Evolutionary conservation across 257 asterid species (phyloP).

Genomic region (Solanum phureja): DNA sequence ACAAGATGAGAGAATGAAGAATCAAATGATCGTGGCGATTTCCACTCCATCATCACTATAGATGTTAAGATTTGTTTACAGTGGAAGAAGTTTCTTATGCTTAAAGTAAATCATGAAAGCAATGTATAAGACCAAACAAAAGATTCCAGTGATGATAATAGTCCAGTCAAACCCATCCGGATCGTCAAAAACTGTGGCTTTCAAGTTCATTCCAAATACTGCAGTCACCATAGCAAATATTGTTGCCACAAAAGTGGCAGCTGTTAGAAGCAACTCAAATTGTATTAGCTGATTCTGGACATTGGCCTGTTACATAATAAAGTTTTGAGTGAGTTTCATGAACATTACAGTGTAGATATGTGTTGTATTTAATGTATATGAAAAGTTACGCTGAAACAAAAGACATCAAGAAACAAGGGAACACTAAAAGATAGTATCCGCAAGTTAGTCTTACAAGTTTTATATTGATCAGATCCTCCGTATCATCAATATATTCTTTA

Average conservation of each 20-base stretch:
- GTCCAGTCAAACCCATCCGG: constrained; percentile 78
- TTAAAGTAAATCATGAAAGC: constrained; percentile 60
- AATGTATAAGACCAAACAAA: constrained; percentile 48
- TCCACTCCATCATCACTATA: not conserved
- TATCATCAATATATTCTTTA: constrained; percentile 93
- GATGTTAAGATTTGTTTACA: constrained; percentile 18
- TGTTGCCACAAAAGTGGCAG: constrained; percentile 86
- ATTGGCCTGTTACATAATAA: constrained; percentile 57
- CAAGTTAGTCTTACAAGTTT: constrained; percentile 51
- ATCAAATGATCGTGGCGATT: not conserved
- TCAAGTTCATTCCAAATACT: constrained; percentile 84
- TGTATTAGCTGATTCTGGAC: constrained; percentile 93
- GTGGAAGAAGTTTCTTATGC: constrained; percentile 72
- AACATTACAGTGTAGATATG: not conserved
- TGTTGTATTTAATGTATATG: not conserved
- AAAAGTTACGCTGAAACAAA: not conserved
- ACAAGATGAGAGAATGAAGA: not conserved
- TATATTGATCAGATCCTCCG: constrained; percentile 93
- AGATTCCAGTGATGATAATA: constrained; percentile 39
- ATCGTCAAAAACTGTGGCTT: constrained; percentile 41
- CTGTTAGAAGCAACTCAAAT: constrained; percentile 91
- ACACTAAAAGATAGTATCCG: not conserved
- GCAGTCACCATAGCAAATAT: constrained; percentile 88
- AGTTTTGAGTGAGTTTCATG: not conserved
- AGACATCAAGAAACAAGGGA: not conserved